A percentile compares a stretch with the other conserved stretches of the same genome.
These are phyloP conservation scores for Purpureocillium lavendulum DNA, from an alignment of 2,329 filamentous ascomycete species.

Conservation along the genomic window DNA sequence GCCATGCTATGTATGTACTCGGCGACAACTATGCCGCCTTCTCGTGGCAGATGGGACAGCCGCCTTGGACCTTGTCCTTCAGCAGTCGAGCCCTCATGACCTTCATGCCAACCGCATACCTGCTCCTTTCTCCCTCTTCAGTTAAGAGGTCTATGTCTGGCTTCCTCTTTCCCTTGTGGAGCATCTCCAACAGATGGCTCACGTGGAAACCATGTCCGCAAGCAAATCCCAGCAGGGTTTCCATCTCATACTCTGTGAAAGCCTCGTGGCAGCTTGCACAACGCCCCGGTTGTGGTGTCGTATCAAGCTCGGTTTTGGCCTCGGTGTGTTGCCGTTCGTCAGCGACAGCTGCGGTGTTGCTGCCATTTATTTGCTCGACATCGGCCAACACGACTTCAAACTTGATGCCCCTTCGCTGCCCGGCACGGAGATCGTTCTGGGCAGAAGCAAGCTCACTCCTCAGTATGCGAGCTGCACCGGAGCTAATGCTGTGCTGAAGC, in stretches of 20 bases:
- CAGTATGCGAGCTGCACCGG: conserved; percentile 79
- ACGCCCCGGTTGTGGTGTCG: conserved; percentile 39
- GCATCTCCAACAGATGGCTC: conserved; percentile 54
- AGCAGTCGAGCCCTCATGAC: conserved; percentile 78
- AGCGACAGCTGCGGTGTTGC: not conserved
- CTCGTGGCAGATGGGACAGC: conserved; percentile 51
- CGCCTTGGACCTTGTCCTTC: conserved; percentile 57
- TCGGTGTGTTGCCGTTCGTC: conserved; percentile 27
- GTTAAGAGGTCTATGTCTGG: conserved; percentile 39
- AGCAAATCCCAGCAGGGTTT: conserved; percentile 71
- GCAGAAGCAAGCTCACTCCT: conserved; percentile 78
- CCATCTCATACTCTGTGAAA: conserved; percentile 54
- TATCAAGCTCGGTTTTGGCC: conserved; percentile 16
- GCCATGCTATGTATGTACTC: not conserved
- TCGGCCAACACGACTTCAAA: conserved; percentile 61
- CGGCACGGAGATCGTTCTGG: conserved; percentile 71
- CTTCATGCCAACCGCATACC: conserved; percentile 71
- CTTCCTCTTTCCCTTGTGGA: conserved; percentile 33
- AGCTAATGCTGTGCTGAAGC: conserved; percentile 86
- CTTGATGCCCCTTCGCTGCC: conserved; percentile 78
- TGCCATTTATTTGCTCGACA: conserved; percentile 29
- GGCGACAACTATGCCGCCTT: conserved; percentile 5
- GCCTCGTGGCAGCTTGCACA: conserved; percentile 50
- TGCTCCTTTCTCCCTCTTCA: conserved; percentile 31
- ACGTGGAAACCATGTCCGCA: conserved; percentile 80